phyloP scores from a whole-genome alignment of 176 grass and related monocot genomes.

The Carex kokanica region DNA sequence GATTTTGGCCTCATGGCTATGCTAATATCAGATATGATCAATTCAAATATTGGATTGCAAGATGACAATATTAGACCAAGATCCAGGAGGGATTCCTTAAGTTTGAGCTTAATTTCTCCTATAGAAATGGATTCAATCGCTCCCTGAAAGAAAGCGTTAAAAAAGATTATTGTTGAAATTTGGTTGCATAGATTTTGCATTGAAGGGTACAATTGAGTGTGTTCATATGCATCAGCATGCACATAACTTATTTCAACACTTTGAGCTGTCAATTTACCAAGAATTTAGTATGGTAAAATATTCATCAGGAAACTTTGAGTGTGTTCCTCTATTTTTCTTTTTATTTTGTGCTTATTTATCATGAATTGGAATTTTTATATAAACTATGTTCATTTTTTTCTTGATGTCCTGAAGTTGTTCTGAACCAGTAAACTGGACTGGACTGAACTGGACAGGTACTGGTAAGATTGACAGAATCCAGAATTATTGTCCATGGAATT shows the following conservation, averaged over 20 bases:
- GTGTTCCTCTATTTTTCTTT: background rate
- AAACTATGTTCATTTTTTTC: background rate
- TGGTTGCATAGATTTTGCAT: background rate
- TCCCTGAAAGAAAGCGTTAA: conserved; percentile 51
- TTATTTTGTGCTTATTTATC: background rate
- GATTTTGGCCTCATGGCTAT: conserved; percentile 56
- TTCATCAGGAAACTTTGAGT: background rate
- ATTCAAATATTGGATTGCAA: conserved; percentile 48
- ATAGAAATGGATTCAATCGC: conserved; percentile 57
- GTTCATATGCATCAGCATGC: background rate
- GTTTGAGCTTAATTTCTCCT: conserved; percentile 63
- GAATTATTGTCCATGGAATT: background rate
- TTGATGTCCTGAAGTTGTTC: background rate
- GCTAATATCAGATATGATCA: conserved; percentile 69
- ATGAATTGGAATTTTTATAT: background rate
- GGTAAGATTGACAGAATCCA: conserved; percentile 1
- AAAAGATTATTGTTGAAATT: background rate
- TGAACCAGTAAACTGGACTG: background rate
- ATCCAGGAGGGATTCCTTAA: conserved; percentile 44
- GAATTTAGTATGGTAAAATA: background rate
- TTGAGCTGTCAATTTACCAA: conserved; percentile 1
- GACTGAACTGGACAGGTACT: background rate
- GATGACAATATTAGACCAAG: conserved; percentile 50
- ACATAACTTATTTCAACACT: background rate
- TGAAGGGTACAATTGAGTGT: background rate